These are phyloP conservation scores for Diaporthe eres DNA, from an alignment of 2,329 filamentous ascomycete species.

Conservation along the genomic window DNA sequence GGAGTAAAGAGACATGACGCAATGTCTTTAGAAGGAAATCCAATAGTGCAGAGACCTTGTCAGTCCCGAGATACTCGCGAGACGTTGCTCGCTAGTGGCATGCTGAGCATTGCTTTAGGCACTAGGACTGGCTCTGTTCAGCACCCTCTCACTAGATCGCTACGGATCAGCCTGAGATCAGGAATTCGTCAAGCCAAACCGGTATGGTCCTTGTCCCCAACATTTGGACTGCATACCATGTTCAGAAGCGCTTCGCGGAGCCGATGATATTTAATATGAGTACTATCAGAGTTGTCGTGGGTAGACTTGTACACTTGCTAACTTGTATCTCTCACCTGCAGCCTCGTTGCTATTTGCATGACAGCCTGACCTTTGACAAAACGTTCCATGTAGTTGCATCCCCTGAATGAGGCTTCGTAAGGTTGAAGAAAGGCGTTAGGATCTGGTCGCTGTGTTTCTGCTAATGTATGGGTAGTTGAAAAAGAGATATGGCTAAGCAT, in stretches of 20 bases:
- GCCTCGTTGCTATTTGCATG: neutral
- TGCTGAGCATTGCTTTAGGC: neutral
- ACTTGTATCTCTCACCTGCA: neutral
- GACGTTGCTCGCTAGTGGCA: neutral
- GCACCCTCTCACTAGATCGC: neutral
- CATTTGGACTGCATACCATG: neutral
- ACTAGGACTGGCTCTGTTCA: neutral
- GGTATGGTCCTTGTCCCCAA: neutral
- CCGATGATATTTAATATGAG: neutral
- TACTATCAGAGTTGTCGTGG: accelerated
- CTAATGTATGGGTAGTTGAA: no score
- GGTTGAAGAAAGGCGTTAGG: neutral
- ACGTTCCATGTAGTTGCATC: neutral
- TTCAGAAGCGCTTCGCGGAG: neutral
- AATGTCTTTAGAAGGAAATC: neutral
- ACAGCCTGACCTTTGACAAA: no score
- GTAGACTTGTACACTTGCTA: no score
- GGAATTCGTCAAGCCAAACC: neutral
- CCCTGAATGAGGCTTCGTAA: neutral
- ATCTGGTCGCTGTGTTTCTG: neutral
- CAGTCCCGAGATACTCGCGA: neutral
- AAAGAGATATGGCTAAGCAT: neutral
- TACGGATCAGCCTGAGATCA: neutral
- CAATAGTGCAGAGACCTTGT: neutral
- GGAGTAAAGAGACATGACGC: neutral